phyloP scores from a whole-genome alignment of 306 rosid genomes.

The Pterocarpus santalinus region DNA sequence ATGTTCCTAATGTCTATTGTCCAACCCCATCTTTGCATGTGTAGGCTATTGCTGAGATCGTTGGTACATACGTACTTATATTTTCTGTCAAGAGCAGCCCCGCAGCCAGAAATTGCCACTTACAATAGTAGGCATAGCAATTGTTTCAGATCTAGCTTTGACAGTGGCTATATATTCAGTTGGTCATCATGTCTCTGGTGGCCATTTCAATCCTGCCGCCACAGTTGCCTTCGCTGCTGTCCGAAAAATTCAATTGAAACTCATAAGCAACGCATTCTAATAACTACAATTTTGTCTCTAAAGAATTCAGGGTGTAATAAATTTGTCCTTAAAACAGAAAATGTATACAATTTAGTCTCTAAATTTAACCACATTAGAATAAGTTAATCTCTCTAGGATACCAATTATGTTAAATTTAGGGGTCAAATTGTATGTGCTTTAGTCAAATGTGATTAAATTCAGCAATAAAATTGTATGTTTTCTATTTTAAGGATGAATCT shows the following conservation, averaged over 20 bases:
- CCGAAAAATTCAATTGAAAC: constrained; percentile 47
- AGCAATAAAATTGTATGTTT: too few species aligned
- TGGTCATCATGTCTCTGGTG: constrained; percentile 68
- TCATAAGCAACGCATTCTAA: constrained; percentile 28
- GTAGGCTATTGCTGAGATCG: constrained; percentile 56
- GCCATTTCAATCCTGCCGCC: constrained; percentile 67
- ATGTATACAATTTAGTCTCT: too few species aligned
- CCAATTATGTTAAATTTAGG: too few species aligned
- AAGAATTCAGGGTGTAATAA: too few species aligned
- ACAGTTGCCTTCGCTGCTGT: constrained; percentile 55
- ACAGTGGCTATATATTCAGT: constrained; percentile 50
- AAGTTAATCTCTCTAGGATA: too few species aligned
- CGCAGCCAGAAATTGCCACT: constrained; percentile 45
- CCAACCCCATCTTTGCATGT: constrained; percentile 7
- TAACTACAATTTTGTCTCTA: too few species aligned
- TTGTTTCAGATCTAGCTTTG: constrained; percentile 56
- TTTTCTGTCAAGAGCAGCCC: too few species aligned
- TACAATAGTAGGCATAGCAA: constrained; percentile 51
- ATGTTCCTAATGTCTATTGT: not conserved
- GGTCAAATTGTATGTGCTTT: too few species aligned
- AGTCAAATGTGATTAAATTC: too few species aligned
- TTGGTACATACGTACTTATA: constrained; percentile 62
- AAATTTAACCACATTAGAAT: too few species aligned
- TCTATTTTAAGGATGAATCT: too few species aligned
- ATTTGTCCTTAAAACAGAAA: too few species aligned